These are phyloP conservation scores for Funneliformis geosporum DNA, from an alignment of 192 early-diverging fungal species.

Conservation along the genomic window DNA sequence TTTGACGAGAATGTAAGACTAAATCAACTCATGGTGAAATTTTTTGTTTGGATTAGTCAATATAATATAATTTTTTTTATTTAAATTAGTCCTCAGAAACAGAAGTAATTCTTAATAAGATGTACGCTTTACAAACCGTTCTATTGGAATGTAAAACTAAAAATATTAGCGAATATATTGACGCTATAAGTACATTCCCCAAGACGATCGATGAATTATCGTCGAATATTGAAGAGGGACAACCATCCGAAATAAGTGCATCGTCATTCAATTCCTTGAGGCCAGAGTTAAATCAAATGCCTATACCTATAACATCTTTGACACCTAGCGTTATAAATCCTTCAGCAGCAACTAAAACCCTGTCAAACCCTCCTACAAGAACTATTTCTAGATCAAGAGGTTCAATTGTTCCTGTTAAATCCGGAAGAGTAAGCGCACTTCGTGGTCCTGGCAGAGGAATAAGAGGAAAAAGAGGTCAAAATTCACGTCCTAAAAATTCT, in stretches of 20 bases:
- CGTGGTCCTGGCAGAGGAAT: not conserved
- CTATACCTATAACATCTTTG: not conserved
- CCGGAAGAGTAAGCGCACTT: not conserved
- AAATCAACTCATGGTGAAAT: not conserved
- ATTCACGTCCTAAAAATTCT: not conserved
- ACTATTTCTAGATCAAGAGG: not conserved
- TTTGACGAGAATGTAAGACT: constrained; percentile 56
- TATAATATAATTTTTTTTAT: not conserved
- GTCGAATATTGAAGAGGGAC: not conserved
- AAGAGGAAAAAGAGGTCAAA: not conserved
- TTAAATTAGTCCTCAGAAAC: not conserved
- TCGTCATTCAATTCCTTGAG: not conserved
- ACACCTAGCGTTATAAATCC: not conserved
- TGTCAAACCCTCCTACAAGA: not conserved
- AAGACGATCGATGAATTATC: not conserved
- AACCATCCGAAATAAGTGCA: not conserved
- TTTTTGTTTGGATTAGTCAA: not conserved
- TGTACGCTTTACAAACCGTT: not conserved
- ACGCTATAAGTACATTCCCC: not conserved
- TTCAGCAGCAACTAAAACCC: not conserved
- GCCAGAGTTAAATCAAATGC: not conserved
- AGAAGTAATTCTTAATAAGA: not conserved
- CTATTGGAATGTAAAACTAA: constrained; percentile 2
- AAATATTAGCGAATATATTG: constrained; percentile 13
- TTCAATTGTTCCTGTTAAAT: not conserved